Evolutionary conservation across 768 basidiomycete genomes (phyloP), one percentile per base, ranked within the genome.

Genomic region (Mycena belliarum): DNA sequence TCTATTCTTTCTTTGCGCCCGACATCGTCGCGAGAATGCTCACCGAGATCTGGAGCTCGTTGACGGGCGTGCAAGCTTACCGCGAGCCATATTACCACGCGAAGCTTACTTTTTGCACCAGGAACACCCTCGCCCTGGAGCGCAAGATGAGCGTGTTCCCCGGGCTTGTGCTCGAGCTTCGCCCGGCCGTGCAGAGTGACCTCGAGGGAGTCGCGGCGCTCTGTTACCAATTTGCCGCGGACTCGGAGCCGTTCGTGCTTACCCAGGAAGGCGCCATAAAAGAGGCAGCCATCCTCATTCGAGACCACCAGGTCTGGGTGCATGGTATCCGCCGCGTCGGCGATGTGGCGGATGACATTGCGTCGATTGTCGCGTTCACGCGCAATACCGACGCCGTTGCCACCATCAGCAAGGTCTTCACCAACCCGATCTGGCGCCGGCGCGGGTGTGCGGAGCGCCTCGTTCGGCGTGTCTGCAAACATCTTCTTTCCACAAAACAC

Each of bases 321-420:
- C 84, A 84, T 60, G 72, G 79, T 51, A 73, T 83, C n/a, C 66
- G 69, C 49, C 29, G 52, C 41, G 63, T 41, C 15, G 65, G 66
- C 8, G 64, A 65, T 42, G 51, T 48, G 10, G 41, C 49, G 0
- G 60, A 70, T 44, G 76, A 79, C 25, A 77, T 85, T 21, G 85
- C 88, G 0, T 89, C 79, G 20, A 82, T 91, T 38, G 86, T 85
- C 6, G 88, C 88, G 16, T 82, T 80, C 26, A 88, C 89, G 9
- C 76, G 91, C 12, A 82, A 83, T 57, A 84, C 77, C 24, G 74
- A 77, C 1, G 75, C 65, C 6, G 78, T 87, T 24, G 82, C 84
- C 3, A 81, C 86, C 0, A 83, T 92, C 43, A 86, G 86, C 37
- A 91, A 92, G 68, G 89, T 91, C 0, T 87, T 75, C 66, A 91